Conservation (phyloP, 352 stramenopile species). For the Phytopythium montanum region DNA sequence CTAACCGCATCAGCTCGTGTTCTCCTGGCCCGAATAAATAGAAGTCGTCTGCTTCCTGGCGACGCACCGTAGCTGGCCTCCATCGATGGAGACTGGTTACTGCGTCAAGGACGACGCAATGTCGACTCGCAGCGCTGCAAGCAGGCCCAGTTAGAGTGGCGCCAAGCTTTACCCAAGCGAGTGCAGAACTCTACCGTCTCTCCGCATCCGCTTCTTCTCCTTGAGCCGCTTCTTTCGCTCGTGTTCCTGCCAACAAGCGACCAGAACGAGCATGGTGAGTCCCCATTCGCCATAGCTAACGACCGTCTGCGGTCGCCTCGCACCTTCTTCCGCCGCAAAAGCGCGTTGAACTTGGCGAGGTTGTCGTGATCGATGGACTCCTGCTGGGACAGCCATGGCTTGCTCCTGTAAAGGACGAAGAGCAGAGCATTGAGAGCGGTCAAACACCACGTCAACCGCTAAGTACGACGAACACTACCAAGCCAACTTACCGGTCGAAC, state of each 20-base stretch:
- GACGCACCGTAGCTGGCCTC: background rate
- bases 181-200: slow-evolving; percentile 32
- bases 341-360: slow-evolving; percentile 52
- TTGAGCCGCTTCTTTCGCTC: slow-evolving; percentile 70
- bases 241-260: slow-evolving; percentile 33
- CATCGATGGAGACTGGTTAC: background rate
- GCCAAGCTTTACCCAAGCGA: too few relatives aligned
- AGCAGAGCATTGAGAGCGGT: background rate
- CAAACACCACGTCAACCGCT: slow-evolving; percentile 1
- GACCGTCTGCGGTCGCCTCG: background rate
- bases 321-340: slow-evolving; percentile 71
- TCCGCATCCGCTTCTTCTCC: slow-evolving; percentile 64
- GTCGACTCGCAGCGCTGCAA: background rate
- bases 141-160: background rate
- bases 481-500: slow-evolving; percentile 38
- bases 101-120: slow-evolving; percentile 4
- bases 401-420: slow-evolving; percentile 29
- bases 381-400: slow-evolving; percentile 57
- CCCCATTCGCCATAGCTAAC: background rate
- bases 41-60: background rate
- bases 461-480: slow-evolving; percentile 2
- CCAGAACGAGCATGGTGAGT: background rate
- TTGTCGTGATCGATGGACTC: slow-evolving; percentile 39
- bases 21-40: slow-evolving; percentile 6
- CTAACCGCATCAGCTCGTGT: background rate